Evolutionary conservation across 352 stramenopile genomes (phyloP).

Genomic region (Globisporangium alternatum): DNA sequence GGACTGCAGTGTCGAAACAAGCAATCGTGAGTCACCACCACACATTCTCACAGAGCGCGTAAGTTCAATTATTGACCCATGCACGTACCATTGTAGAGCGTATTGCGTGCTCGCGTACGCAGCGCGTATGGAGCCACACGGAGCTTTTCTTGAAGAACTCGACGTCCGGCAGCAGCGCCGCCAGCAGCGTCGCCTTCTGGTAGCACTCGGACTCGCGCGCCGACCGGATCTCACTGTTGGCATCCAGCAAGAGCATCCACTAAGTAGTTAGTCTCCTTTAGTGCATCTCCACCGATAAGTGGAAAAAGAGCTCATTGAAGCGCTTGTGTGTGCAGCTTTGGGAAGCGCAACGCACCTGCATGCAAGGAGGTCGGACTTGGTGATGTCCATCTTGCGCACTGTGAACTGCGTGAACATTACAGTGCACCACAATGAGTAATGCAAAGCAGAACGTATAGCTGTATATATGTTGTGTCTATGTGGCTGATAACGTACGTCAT

Average conservation of each 20-base stretch:
- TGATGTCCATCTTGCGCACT: constrained; percentile 85
- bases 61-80: neutral
- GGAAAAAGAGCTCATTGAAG: neutral
- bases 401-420: constrained; percentile 46
- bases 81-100: constrained; percentile 63
- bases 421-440: neutral
- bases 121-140: constrained; percentile 58
- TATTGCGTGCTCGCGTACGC: constrained; percentile 71
- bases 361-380: constrained; percentile 67
- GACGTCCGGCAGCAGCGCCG: constrained; percentile 51
- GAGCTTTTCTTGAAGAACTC: constrained; percentile 63
- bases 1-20: constrained; percentile 35
- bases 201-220: constrained; percentile 84
- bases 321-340: neutral
- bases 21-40: neutral
- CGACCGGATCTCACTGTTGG: constrained; percentile 69
- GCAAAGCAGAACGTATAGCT: neutral
- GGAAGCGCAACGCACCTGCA: constrained; percentile 46
- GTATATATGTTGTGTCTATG: neutral
- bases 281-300: neutral
- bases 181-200: constrained; percentile 64
- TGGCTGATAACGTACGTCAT: constrained; percentile 47
- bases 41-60: neutral
- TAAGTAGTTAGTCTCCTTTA: neutral
- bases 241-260: neutral